Evolutionary conservation across 2,329 filamentous ascomycete species (phyloP).

Genomic region (Botrytis elliptica): DNA sequence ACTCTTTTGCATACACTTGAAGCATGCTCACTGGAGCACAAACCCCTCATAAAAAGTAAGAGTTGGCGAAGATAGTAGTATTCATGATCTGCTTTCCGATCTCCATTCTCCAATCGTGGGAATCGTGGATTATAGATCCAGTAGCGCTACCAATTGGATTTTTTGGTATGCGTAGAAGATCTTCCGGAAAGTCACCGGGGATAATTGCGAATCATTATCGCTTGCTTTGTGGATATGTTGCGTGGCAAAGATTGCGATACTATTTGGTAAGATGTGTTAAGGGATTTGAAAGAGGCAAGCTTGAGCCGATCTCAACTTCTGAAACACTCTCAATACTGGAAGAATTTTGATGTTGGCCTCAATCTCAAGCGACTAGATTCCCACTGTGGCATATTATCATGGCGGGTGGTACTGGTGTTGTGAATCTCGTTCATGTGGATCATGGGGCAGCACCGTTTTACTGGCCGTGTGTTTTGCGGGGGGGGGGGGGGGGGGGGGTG

Average conservation of each 20-base stretch:
- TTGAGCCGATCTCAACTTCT: background rate
- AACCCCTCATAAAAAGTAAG: background rate
- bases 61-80: background rate
- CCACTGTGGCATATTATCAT: background rate
- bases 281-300: background rate
- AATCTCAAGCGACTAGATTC: background rate
- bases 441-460: background rate
- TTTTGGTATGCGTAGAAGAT: background rate
- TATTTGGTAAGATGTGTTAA: background rate
- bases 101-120: background rate
- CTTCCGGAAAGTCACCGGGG: too few species aligned
- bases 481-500: too few species aligned
- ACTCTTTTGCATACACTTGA: background rate
- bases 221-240: too few species aligned
- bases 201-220: background rate
- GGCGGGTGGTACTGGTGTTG: background rate
- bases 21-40: background rate
- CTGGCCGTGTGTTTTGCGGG: background rate
- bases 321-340: background rate
- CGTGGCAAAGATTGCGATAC: background rate
- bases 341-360: background rate
- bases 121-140: background rate
- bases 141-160: background rate
- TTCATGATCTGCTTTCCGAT: background rate
- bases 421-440: background rate